phyloP scores from a whole-genome alignment of 345 rosid genomes.

The Trapa bicornis region DNA sequence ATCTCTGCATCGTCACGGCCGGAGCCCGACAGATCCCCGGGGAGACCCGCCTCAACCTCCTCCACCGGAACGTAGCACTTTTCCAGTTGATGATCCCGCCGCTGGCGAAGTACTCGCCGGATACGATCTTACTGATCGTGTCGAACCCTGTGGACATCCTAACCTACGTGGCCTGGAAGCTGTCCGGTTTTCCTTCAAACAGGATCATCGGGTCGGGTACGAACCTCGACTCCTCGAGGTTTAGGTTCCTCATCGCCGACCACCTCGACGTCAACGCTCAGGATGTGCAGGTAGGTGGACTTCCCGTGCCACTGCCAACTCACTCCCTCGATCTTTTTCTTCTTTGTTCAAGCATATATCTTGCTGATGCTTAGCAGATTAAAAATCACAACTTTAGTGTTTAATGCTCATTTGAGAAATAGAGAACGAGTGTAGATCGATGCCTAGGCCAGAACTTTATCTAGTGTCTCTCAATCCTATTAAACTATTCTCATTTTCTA shows the following conservation, averaged over 20 bases:
- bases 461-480: no score
- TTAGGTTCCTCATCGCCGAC: constrained; percentile 79
- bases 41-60: constrained; percentile 76
- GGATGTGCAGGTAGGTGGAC: constrained; percentile 68
- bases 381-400: no score
- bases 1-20: constrained; percentile 83
- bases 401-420: not conserved
- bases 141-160: constrained; percentile 83
- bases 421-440: no score
- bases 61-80: constrained; percentile 70
- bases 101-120: constrained; percentile 63
- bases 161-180: constrained; percentile 83
- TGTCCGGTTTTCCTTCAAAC: constrained; percentile 70
- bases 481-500: no score
- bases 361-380: no score
- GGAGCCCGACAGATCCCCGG: constrained; percentile 77
- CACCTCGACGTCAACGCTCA: constrained; percentile 92
- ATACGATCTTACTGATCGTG: constrained; percentile 56
- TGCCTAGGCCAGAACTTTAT: no score
- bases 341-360: no score
- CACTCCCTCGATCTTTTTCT: not conserved
- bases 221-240: constrained; percentile 79
- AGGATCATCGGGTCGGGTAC: constrained; percentile 88
- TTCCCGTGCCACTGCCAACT: no score
- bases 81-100: constrained; percentile 64